Evolutionary conservation across 306 rosid species (phyloP).

Genomic region (Medicago lupulina): DNA sequence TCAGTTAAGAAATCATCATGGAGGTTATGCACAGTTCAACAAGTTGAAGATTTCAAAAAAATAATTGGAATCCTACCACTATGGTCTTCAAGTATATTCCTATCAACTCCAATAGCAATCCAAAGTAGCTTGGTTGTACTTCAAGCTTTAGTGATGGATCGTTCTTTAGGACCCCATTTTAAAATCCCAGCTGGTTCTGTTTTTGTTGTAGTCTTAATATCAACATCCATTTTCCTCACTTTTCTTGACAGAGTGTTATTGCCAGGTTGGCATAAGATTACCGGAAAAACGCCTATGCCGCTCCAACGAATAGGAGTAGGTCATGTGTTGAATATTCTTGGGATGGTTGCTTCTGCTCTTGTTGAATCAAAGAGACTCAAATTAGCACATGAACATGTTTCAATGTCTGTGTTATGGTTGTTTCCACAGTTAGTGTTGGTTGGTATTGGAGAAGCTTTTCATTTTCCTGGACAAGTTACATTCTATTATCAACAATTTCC

Average conservation of each 20-base stretch:
- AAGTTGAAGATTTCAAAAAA: slow-evolving; percentile 65
- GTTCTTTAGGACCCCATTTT: slow-evolving; percentile 59
- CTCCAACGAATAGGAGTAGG: slow-evolving; percentile 66
- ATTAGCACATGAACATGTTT: slow-evolving; percentile 12
- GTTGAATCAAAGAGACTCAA: slow-evolving; percentile 74
- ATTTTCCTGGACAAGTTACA: slow-evolving; percentile 68
- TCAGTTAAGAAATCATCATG: slow-evolving; percentile 57
- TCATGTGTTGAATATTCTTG: slow-evolving; percentile 51
- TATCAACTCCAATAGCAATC: slow-evolving; percentile 53
- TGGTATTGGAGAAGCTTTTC: slow-evolving; percentile 77
- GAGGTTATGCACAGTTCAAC: slow-evolving; percentile 60
- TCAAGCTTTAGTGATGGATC: slow-evolving; percentile 67
- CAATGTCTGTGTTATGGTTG: slow-evolving; percentile 59
- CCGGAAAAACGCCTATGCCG: slow-evolving; percentile 40
- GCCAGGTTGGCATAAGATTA: slow-evolving; percentile 54
- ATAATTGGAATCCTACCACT: slow-evolving; percentile 54
- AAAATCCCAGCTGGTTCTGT: slow-evolving; percentile 58
- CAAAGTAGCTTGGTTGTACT: slow-evolving; percentile 57
- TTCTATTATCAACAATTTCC: slow-evolving; percentile 76
- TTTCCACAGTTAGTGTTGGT: slow-evolving; percentile 60
- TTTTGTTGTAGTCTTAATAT: slow-evolving; percentile 36
- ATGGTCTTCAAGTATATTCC: slow-evolving; percentile 58
- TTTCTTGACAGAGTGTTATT: slow-evolving; percentile 54
- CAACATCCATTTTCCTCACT: slow-evolving; percentile 51
- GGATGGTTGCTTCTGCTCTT: slow-evolving; percentile 56